Conservation (phyloP, 352 stramenopile species). For the Salisapilia sapeloensis region DNA sequence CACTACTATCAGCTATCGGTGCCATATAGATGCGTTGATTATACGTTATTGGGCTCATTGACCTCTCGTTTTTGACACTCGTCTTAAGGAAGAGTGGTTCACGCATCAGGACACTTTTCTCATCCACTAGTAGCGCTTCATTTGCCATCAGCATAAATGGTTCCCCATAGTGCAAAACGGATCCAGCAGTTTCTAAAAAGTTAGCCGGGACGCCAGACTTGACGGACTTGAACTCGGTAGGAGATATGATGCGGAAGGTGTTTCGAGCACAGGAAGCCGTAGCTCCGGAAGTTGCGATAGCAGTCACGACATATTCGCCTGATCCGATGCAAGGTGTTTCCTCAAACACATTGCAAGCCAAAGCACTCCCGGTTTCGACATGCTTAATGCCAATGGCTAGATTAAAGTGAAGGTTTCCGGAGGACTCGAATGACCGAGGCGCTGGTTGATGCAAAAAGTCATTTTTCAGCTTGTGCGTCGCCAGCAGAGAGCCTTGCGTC, state of each 20-base stretch:
- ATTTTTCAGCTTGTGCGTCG: slow-evolving; percentile 60
- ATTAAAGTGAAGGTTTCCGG: slow-evolving; percentile 24
- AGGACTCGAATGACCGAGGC: slow-evolving; percentile 24
- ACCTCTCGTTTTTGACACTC: slow-evolving; percentile 57
- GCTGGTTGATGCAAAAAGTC: slow-evolving; percentile 55
- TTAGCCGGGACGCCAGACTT: slow-evolving; percentile 6
- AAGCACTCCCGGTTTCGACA: slow-evolving; percentile 19
- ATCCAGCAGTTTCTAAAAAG: too few relatives aligned
- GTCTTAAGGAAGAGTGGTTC: slow-evolving; percentile 72
- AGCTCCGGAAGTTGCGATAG: slow-evolving; percentile 6
- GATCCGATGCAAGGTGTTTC: slow-evolving; percentile 67
- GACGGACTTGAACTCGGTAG: slow-evolving; percentile 15
- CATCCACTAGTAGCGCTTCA: slow-evolving; percentile 55
- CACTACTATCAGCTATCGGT: slow-evolving; percentile 37
- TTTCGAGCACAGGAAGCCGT: slow-evolving; percentile 20
- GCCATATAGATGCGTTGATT: slow-evolving; percentile 65
- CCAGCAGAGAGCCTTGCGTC: slow-evolving; percentile 58
- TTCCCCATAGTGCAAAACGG: slow-evolving; percentile 53
- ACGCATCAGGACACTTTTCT: slow-evolving; percentile 50
- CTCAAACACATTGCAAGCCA: slow-evolving; percentile 69
- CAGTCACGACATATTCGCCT: slow-evolving; percentile 51
- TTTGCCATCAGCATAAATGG: slow-evolving; percentile 72
- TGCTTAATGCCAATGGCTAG: slow-evolving; percentile 38
- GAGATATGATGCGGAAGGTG: slow-evolving; percentile 55
- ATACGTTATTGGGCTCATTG: slow-evolving; percentile 78